Evolutionary conservation across 1,284 basidiomycete species (phyloP).

Genomic region (Fomitopsis palustris): DNA sequence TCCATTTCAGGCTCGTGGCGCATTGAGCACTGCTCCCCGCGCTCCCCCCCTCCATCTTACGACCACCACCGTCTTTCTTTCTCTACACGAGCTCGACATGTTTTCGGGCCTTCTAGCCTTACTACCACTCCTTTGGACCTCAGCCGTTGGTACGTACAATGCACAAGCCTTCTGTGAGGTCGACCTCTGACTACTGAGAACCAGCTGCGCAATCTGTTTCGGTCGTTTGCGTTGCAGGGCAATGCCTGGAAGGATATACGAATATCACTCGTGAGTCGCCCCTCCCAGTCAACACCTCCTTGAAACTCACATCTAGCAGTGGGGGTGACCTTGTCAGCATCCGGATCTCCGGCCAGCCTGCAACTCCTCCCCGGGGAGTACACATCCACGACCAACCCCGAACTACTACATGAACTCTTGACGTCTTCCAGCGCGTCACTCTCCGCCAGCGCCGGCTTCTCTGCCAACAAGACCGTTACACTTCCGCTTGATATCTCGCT

Average conservation of each 20-base stretch:
- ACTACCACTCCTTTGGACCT: conserved; percentile 39
- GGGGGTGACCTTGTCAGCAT: conserved; percentile 57
- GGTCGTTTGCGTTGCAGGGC: conserved; percentile 76
- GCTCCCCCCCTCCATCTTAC: conserved; percentile 20
- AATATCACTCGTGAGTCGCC: conserved; percentile 60
- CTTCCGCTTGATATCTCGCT: conserved; percentile 65
- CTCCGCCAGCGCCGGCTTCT: conserved; percentile 60
- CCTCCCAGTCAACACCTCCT: neutral
- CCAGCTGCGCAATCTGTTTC: conserved; percentile 54
- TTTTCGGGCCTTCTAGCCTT: conserved; percentile 39
- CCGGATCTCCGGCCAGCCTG: conserved; percentile 47
- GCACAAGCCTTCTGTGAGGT: neutral
- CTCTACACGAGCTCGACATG: conserved; percentile 35
- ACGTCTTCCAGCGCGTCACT: conserved; percentile 59
- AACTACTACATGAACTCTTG: conserved; percentile 63
- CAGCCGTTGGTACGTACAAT: conserved; percentile 41
- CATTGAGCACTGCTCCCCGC: neutral
- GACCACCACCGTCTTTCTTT: conserved; percentile 16
- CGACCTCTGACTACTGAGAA: conserved; percentile 10
- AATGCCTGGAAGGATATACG: conserved; percentile 73
- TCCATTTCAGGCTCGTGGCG: conserved; percentile 16
- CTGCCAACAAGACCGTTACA: conserved; percentile 41
- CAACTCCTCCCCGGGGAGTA: conserved; percentile 75
- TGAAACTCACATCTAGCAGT: conserved; percentile 39
- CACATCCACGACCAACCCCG: conserved; percentile 62